Percentiles rank a stretch among this genome's conserved stretches.
These are phyloP conservation scores for Cystofilobasidium bisporidii DNA, from an alignment of 768 basidiomycete species.

Conservation along the genomic window DNA sequence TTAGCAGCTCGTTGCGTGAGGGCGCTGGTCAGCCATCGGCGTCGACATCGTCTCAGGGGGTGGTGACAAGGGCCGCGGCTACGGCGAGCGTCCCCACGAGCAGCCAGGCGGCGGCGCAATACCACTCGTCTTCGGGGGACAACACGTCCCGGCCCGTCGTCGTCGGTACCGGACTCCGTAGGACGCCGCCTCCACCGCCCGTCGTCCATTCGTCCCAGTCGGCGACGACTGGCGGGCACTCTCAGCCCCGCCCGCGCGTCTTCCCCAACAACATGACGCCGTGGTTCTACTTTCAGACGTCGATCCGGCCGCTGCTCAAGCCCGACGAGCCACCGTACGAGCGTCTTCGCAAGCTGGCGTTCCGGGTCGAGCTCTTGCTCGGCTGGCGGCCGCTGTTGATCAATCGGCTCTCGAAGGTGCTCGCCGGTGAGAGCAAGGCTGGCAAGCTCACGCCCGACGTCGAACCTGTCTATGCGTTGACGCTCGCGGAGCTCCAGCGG, in stretches of 20 bases:
- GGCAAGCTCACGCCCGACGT: not conserved
- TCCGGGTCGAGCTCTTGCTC: not conserved
- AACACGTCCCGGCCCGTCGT: not conserved
- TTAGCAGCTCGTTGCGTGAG: too few relatives aligned
- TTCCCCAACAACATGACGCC: not conserved
- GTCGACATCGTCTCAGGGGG: too few relatives aligned
- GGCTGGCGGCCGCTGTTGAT: not conserved
- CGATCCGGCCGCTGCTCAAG: not conserved
- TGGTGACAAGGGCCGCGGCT: too few relatives aligned
- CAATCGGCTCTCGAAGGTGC: not conserved
- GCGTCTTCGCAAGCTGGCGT: not conserved
- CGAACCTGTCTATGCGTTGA: not conserved
- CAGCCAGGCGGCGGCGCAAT: too few relatives aligned
- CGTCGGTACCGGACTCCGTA: not conserved
- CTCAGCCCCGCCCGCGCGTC: not conserved
- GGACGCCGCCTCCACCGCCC: not conserved
- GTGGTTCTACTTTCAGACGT: not conserved
- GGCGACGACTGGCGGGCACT: not conserved
- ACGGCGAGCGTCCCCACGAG: too few relatives aligned
- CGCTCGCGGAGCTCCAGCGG: not conserved
- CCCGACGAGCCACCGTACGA: not conserved
- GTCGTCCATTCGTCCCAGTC: not conserved
- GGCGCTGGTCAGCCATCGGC: too few relatives aligned
- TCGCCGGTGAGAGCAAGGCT: not conserved
- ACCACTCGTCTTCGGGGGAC: not conserved